A percentile compares a stretch with the other conserved stretches of the same genome.
Conservation (phyloP, 768 basidiomycete genomes). For the Pleurotus djamor region DNA sequence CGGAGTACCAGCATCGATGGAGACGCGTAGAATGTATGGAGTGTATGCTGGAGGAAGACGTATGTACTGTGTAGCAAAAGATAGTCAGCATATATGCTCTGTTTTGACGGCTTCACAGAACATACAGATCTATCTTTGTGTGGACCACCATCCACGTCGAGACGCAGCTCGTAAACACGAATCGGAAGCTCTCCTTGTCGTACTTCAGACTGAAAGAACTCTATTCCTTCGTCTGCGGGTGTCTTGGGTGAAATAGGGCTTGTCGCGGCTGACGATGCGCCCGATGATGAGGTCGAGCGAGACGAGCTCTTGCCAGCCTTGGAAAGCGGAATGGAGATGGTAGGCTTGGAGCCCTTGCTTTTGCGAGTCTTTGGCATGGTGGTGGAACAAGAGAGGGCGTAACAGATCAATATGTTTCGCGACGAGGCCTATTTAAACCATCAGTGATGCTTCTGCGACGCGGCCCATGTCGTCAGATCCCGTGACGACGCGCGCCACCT, state of each 20-base stretch:
- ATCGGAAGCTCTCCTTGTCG: conserved; percentile 60
- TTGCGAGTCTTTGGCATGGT: conserved; percentile 15
- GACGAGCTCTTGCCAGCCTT: conserved; percentile 9
- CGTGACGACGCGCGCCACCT: not conserved
- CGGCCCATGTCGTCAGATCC: not conserved
- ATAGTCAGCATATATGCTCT: conserved; percentile 9
- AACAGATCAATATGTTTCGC: conserved; percentile 1
- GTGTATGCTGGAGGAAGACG: conserved; percentile 88
- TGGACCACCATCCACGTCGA: conserved; percentile 92
- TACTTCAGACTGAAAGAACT: conserved; percentile 71
- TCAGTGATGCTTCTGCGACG: no score
- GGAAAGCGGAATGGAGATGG: conserved; percentile 12
- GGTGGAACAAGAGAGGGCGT: conserved; percentile 5
- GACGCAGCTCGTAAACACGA: conserved; percentile 79
- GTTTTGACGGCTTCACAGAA: conserved; percentile 11
- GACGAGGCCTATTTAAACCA: conserved; percentile 5
- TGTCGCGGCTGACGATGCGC: conserved; percentile 19
- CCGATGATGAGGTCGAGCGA: conserved; percentile 17
- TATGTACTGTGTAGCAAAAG: conserved; percentile 65
- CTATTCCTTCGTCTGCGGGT: conserved; percentile 90
- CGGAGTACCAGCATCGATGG: conserved; percentile 89
- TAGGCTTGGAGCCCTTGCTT: conserved; percentile 13
- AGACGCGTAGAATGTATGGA: conserved; percentile 90
- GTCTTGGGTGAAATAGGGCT: conserved; percentile 70
- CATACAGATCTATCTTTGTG: conserved; percentile 80